A percentile compares a stretch with the other conserved stretches of the same genome.
Conservation (phyloP, 495 filamentous ascomycete genomes). For the Podospora pseudoanserina region DNA sequence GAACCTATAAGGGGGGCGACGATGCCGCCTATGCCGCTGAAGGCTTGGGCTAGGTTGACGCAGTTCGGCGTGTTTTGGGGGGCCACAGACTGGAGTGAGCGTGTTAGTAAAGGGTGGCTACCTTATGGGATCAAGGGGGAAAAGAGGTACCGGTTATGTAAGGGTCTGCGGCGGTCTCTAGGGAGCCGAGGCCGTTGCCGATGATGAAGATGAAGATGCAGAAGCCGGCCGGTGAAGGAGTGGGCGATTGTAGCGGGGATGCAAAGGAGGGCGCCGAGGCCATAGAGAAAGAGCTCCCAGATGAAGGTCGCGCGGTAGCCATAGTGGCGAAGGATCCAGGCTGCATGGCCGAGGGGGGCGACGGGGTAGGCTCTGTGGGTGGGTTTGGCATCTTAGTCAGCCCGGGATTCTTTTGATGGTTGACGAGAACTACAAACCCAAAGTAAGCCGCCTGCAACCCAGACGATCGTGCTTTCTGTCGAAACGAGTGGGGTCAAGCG, state of each 20-base stretch:
- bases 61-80: constrained; percentile 63
- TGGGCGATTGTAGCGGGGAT: constrained; percentile 50
- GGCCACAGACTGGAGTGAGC: constrained; percentile 52
- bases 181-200: constrained; percentile 61
- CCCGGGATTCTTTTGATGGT: no score
- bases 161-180: constrained; percentile 67
- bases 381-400: no score
- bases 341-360: constrained; percentile 49
- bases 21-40: constrained; percentile 61
- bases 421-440: constrained; percentile 14
- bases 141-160: constrained; percentile 22
- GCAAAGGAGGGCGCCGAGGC: constrained; percentile 52
- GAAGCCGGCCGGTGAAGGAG: constrained; percentile 60
- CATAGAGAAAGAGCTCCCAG: constrained; percentile 29
- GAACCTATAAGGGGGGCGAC: constrained; percentile 65
- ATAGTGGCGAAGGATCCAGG: constrained; percentile 61
- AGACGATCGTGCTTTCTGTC: constrained; percentile 22
- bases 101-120: not conserved
- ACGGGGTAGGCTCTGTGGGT: constrained; percentile 49
- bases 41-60: constrained; percentile 66
- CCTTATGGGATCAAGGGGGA: no score
- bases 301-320: constrained; percentile 64
- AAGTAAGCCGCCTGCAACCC: constrained; percentile 42
- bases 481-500: not conserved
- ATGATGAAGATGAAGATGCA: constrained; percentile 69